Conservation (phyloP, 179 eudicot species). For the Nepenthes alata region DNA sequence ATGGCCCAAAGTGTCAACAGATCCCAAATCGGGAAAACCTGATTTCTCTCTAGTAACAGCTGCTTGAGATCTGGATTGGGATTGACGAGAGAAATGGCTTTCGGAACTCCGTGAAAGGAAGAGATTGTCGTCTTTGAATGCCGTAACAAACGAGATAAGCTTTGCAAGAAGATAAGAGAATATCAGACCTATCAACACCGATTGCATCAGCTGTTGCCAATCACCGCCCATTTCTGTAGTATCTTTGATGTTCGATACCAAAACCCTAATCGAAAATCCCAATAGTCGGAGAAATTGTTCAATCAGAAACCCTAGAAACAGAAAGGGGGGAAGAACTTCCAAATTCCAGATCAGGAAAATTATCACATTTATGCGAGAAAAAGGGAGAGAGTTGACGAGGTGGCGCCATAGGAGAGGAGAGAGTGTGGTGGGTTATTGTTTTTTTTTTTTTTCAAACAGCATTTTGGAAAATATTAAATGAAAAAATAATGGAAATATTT, state of each 20-base stretch:
- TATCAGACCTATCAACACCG: slow-evolving; percentile 55
- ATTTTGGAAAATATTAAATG: too few relatives aligned
- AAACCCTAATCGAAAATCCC: too few relatives aligned
- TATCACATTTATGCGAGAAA: too few relatives aligned
- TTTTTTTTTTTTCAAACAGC: too few relatives aligned
- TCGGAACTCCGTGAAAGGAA: slow-evolving; percentile 18
- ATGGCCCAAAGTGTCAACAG: slow-evolving; percentile 3
- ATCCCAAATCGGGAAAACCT: background rate
- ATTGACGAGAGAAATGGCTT: background rate
- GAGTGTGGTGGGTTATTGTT: too few relatives aligned
- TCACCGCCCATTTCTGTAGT: slow-evolving; percentile 26
- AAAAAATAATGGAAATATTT: too few relatives aligned
- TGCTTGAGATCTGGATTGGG: background rate
- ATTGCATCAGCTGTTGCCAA: slow-evolving; percentile 45
- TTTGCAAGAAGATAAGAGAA: slow-evolving; percentile 72
- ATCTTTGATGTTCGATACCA: too few relatives aligned
- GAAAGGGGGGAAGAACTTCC: too few relatives aligned
- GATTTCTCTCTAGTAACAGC: background rate
- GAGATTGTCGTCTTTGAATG: slow-evolving; percentile 54
- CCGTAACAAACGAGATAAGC: slow-evolving; percentile 53
- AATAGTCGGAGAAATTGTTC: too few relatives aligned
- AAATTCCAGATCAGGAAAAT: too few relatives aligned
- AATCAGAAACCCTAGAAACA: background rate
- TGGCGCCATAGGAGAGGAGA: too few relatives aligned
- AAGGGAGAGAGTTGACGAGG: too few relatives aligned